Evolutionary conservation across 768 basidiomycete genomes (phyloP).

Genomic region (Trametes meyenii): DNA sequence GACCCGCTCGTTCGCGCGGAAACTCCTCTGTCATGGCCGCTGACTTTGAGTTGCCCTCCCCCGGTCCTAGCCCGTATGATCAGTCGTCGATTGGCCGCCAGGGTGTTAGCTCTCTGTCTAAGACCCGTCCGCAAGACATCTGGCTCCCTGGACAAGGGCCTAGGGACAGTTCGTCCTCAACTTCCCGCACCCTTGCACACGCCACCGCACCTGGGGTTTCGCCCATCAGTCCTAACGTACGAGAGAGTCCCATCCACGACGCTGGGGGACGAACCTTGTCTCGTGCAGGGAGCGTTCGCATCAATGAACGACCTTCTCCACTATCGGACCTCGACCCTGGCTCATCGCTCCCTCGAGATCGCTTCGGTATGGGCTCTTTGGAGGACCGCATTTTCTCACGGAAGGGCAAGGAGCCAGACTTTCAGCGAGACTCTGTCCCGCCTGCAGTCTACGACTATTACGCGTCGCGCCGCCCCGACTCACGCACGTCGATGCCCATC

Average conservation of each 20-base stretch:
- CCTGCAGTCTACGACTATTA: slow-evolving; percentile 11
- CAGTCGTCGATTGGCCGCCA: slow-evolving; percentile 21
- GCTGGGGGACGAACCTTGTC: slow-evolving; percentile 44
- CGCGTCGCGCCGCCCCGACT: slow-evolving; percentile 14
- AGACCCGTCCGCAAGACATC: slow-evolving; percentile 42
- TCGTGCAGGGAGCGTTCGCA: slow-evolving; percentile 22
- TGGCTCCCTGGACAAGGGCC: slow-evolving; percentile 51
- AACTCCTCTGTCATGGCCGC: slow-evolving; percentile 21
- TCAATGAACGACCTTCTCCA: slow-evolving; percentile 17
- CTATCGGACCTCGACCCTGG: slow-evolving; percentile 8
- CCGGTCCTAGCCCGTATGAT: slow-evolving; percentile 9
- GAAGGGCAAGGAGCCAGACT: slow-evolving; percentile 21
- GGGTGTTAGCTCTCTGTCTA: slow-evolving; percentile 31
- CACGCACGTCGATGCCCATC: slow-evolving; percentile 15
- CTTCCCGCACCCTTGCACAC: slow-evolving; percentile 45
- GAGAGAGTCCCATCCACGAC: slow-evolving; percentile 43
- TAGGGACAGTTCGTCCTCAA: slow-evolving; percentile 39
- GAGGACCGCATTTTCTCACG: slow-evolving; percentile 15
- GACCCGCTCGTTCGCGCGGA: slow-evolving; percentile 26
- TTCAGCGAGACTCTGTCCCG: slow-evolving; percentile 4
- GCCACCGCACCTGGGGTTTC: slow-evolving; percentile 29
- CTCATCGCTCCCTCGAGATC: slow-evolving; percentile 16
- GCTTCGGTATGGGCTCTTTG: slow-evolving; percentile 9
- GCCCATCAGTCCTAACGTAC: slow-evolving; percentile 17
- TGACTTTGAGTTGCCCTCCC: slow-evolving; percentile 10